Evolutionary conservation across 1,284 basidiomycete genomes (phyloP).

Genomic region (Ustilago bromivora): DNA sequence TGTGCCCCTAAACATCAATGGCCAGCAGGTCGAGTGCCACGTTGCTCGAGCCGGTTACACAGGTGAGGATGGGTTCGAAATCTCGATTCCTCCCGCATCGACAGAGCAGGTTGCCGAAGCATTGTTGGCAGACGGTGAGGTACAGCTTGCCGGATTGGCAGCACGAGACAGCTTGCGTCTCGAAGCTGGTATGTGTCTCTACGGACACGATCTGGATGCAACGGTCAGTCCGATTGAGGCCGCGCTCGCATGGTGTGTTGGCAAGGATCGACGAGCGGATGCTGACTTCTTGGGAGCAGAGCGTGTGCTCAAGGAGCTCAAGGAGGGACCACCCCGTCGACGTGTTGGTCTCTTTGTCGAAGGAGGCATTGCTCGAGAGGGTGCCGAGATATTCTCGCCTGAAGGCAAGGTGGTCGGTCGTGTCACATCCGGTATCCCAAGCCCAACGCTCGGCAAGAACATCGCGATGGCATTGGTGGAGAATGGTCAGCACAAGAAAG

Average conservation of each 20-base stretch:
- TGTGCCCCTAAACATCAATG: conserved; percentile 73
- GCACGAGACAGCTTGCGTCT: conserved; percentile 92
- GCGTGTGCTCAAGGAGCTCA: conserved; percentile 82
- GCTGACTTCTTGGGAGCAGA: conserved; percentile 85
- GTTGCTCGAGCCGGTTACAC: conserved; percentile 98
- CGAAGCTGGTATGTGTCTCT: conserved; percentile 98
- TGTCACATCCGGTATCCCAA: conserved; percentile 95
- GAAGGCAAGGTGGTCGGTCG: conserved; percentile 73
- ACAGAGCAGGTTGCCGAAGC: conserved; percentile 80
- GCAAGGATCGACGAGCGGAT: conserved; percentile 82
- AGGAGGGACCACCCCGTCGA: conserved; percentile 79
- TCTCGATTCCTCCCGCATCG: conserved; percentile 86
- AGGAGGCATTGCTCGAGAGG: conserved; percentile 89
- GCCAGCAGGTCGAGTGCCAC: conserved; percentile 74
- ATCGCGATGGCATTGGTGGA: conserved; percentile 94
- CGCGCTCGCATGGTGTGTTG: conserved; percentile 90
- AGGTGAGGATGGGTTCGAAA: conserved; percentile 98
- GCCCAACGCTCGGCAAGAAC: conserved; percentile 87
- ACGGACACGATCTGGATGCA: conserved; percentile 93
- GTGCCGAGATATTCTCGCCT: conserved; percentile 79
- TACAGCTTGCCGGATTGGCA: conserved; percentile 89
- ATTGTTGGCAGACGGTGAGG: conserved; percentile 75
- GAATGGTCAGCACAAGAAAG: conserved; percentile 87
- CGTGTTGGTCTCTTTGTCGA: conserved; percentile 84
- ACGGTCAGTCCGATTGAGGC: conserved; percentile 85